Percentiles rank a stretch among this genome's conserved stretches.
phyloP scores from a whole-genome alignment of 2,329 filamentous ascomycete species.

The Biscogniauxia mediterranea region DNA sequence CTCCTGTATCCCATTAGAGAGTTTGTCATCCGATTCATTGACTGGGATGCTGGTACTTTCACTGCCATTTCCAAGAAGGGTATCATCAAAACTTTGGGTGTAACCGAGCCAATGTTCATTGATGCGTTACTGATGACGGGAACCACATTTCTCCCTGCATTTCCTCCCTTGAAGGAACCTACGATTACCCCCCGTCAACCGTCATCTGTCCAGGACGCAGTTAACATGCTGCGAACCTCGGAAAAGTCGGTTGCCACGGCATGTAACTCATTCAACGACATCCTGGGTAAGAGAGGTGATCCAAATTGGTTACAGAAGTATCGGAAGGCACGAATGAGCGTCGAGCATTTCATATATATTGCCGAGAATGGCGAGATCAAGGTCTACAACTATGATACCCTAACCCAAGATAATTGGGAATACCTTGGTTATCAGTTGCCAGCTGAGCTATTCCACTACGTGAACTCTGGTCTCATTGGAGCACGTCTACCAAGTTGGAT shows the following conservation, averaged over 20 bases:
- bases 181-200: constrained; percentile 53
- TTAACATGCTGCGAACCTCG: constrained; percentile 72
- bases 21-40: constrained; percentile 63
- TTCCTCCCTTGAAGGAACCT: constrained; percentile 70
- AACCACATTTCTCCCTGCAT: constrained; percentile 73
- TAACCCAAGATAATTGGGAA: constrained; percentile 82
- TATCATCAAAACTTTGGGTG: constrained; percentile 66
- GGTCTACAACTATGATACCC: constrained; percentile 68
- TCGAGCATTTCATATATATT: constrained; percentile 86
- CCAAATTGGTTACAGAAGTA: constrained; percentile 82
- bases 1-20: constrained; percentile 83
- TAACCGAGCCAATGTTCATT: constrained; percentile 70
- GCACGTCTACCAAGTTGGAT: constrained; percentile 79
- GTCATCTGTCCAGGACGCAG: constrained; percentile 69
- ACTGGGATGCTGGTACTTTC: constrained; percentile 69
- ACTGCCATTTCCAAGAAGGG: constrained; percentile 62
- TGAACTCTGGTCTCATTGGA: constrained; percentile 78
- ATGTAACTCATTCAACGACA: constrained; percentile 77
- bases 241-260: constrained; percentile 69
- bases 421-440: constrained; percentile 89
- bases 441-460: constrained; percentile 85
- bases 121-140: constrained; percentile 83
- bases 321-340: constrained; percentile 77
- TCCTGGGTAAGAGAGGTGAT: constrained; percentile 63
- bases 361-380: constrained; percentile 73